Evolutionary conservation across 2,329 filamentous ascomycete genomes (phyloP).

Genomic region (Fonsecaea pedrosoi): DNA sequence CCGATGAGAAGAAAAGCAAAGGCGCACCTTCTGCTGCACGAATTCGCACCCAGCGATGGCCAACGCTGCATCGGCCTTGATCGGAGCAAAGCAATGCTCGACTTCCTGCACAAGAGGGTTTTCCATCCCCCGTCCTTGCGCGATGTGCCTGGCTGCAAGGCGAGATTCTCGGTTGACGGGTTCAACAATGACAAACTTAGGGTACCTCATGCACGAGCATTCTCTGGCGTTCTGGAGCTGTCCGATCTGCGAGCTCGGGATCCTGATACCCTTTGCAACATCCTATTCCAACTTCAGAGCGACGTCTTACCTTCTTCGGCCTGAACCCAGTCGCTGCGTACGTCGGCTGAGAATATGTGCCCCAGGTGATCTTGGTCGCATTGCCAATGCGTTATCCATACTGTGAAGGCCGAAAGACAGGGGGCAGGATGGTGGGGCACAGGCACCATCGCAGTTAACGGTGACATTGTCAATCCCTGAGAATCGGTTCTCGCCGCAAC

Average conservation of each 20-base stretch:
- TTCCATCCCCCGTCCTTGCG: neutral
- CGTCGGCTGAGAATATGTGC: neutral
- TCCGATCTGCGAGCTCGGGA: constrained; percentile 53
- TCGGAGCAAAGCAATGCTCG: constrained; percentile 61
- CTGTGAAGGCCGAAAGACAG: neutral
- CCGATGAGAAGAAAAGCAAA: constrained; percentile 43
- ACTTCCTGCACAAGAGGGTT: constrained; percentile 67
- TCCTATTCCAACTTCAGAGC: constrained; percentile 40
- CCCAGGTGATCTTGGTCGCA: neutral
- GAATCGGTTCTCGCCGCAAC: too few species aligned
- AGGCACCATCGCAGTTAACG: too few species aligned
- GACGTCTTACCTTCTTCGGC: neutral
- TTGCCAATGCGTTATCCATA: constrained; percentile 1
- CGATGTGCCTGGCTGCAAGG: neutral
- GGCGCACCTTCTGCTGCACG: constrained; percentile 38
- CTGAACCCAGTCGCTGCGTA: neutral
- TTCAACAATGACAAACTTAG: constrained; percentile 43
- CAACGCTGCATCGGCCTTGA: constrained; percentile 55
- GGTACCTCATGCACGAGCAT: constrained; percentile 47
- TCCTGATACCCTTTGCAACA: constrained; percentile 47
- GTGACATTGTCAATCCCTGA: too few species aligned
- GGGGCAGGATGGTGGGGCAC: too few species aligned
- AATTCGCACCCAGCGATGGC: constrained; percentile 41
- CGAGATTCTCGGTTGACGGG: neutral
- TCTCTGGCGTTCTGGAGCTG: constrained; percentile 50